Evolutionary conservation across 129 eudicot species (phyloP), one percentile per base, ranked within the genome.

Genomic region (Chrysanthemum seticuspe): DNA sequence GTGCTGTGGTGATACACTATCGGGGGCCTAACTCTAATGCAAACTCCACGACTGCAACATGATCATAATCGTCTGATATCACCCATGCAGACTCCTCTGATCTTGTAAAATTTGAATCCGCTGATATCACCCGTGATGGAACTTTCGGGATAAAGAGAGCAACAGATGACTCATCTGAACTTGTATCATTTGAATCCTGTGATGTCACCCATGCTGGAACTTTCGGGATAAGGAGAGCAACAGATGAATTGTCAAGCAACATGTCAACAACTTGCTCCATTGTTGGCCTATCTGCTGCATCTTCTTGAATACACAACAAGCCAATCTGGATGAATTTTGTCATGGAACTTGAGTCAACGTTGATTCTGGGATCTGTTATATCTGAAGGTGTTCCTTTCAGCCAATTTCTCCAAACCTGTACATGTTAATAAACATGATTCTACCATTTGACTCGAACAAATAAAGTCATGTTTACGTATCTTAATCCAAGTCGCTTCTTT

Each of bases 191-290:
- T 31, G 36, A 31, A 31, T 31, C 4, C 36, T 23, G 6, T 13
- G 4, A 19, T 36, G 13, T 25, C 34, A 23, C 19, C 49, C 29
- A 23, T 12, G 34, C 16, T 54, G 60, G 60, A 18, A 13, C 21
- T 59, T 59, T 18, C 13, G 13, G 64, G 64, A 16, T 59, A 21
- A 10, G 64, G 64, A 53, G 64, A 59, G 25, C 8, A 3, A 10
- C 29, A 21, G n/a, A 59, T 59, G 64, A 21, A 1, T 10, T 59
- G 5, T 23, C 64, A 59, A 59, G 36, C 25, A 59, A 15, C 13
- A 59, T 59, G 64, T 12, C 34, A 59, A 59, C 64, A 59, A 59
- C 31, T 27, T 59, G 29, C 64, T 59, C 64, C 64, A 59, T 59
- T 59, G 64, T 59, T 59, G 64, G 64, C 64, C 64, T 18, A 16